phyloP scores from a whole-genome alignment of 1,284 basidiomycete species.

The Rhodotorula sp. region DNA sequence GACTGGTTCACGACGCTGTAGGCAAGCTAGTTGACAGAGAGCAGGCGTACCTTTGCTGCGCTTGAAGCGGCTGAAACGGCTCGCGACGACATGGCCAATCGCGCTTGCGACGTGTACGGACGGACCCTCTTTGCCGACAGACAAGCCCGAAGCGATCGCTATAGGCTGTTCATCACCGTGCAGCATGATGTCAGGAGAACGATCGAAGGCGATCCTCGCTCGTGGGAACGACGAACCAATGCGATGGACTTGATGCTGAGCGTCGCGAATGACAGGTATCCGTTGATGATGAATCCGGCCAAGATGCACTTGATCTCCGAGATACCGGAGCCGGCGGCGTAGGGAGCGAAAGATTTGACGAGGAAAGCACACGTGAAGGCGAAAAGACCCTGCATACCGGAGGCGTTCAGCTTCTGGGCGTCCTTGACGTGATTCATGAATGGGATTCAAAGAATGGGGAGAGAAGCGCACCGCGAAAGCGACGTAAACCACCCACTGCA shows the following conservation, averaged over 20 bases:
- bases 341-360: slow-evolving; percentile 83
- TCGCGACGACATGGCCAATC: slow-evolving; percentile 82
- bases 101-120: slow-evolving; percentile 97
- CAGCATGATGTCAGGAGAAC: slow-evolving; percentile 14
- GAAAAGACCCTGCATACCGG: slow-evolving; percentile 61
- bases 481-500: slow-evolving; percentile 82
- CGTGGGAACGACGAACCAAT: slow-evolving; percentile 58
- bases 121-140: slow-evolving; percentile 97
- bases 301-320: slow-evolving; percentile 99
- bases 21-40: background rate
- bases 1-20: background rate
- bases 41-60: slow-evolving; percentile 71
- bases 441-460: background rate
- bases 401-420: background rate
- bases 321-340: slow-evolving; percentile 96
- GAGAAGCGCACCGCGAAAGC: slow-evolving; percentile 70
- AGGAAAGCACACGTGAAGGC: slow-evolving; percentile 82
- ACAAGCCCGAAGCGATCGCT: slow-evolving; percentile 95
- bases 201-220: background rate
- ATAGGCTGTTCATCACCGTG: slow-evolving; percentile 64
- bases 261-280: slow-evolving; percentile 84
- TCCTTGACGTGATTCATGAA: too few relatives aligned
- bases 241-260: slow-evolving; percentile 88
- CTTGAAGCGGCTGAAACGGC: slow-evolving; percentile 75
- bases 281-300: slow-evolving; percentile 94